Conservation (phyloP, 1,284 basidiomycete species). For the Pholiota adiposa region DNA sequence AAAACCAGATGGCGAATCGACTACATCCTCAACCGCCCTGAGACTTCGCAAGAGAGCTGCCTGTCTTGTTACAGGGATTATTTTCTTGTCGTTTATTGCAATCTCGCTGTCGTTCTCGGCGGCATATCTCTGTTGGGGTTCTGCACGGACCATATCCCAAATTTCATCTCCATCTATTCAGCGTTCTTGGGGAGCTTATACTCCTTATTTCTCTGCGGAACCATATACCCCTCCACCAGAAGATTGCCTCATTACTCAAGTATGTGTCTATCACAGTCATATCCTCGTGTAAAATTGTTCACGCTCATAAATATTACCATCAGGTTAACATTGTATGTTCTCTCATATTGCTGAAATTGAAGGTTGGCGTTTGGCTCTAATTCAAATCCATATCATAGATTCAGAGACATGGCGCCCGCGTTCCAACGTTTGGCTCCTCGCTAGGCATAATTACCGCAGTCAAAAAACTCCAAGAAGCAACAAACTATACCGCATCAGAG, state of each 20-base stretch:
- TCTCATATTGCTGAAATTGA: no score
- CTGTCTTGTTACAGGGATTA: background rate
- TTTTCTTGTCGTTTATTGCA: background rate
- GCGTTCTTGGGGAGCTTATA: constrained; percentile 58
- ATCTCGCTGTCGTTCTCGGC: background rate
- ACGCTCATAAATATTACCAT: no score
- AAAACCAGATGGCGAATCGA: background rate
- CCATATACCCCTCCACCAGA: constrained; percentile 50
- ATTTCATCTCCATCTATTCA: constrained; percentile 21
- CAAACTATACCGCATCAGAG: constrained; percentile 46
- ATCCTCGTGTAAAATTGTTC: no score
- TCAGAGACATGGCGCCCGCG: constrained; percentile 84
- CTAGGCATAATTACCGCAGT: constrained; percentile 53
- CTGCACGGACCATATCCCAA: background rate
- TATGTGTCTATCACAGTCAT: no score
- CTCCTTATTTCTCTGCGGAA: constrained; percentile 57
- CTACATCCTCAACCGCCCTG: background rate
- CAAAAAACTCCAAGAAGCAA: constrained; percentile 52
- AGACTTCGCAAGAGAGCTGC: background rate
- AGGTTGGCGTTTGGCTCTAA: constrained; percentile 8
- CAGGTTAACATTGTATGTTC: constrained; percentile 69
- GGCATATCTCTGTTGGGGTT: background rate
- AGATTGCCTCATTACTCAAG: constrained; percentile 60
- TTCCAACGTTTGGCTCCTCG: constrained; percentile 63
- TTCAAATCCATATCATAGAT: constrained; percentile 48